Evolutionary conservation across 2,329 filamentous ascomycete species (phyloP).

Genomic region (Hypoxylon sp.): DNA sequence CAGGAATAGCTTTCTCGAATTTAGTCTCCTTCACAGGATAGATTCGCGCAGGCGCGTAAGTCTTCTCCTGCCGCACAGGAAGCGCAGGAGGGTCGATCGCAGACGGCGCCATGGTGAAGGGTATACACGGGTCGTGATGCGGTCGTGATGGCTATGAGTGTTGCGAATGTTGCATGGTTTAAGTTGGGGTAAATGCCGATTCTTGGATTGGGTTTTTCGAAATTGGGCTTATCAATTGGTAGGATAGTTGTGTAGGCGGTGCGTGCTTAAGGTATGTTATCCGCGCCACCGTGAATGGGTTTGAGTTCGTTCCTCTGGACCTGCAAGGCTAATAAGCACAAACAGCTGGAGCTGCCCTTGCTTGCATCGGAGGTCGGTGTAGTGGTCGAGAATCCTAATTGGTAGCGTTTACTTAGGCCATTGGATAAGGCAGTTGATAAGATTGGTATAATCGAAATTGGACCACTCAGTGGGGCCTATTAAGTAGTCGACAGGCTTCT

Average conservation of each 20-base stretch:
- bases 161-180: slow-evolving; percentile 40
- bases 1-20: slow-evolving; percentile 68
- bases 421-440: slow-evolving; percentile 13
- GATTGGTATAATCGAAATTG: neutral
- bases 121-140: slow-evolving; percentile 10
- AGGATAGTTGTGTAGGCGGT: slow-evolving; percentile 3
- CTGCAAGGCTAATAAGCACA: slow-evolving; percentile 36
- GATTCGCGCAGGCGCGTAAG: slow-evolving; percentile 66
- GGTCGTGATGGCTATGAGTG: slow-evolving; percentile 25
- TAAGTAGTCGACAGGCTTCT: neutral
- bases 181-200: slow-evolving; percentile 1
- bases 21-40: slow-evolving; percentile 72
- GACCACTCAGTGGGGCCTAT: neutral
- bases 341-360: slow-evolving; percentile 27
- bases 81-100: slow-evolving; percentile 61
- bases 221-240: slow-evolving; percentile 3
- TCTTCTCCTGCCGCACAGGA: slow-evolving; percentile 58
- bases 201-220: neutral
- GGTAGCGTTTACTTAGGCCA: slow-evolving; percentile 2
- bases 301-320: slow-evolving; percentile 15
- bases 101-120: slow-evolving; percentile 63
- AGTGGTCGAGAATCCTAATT: slow-evolving; percentile 4
- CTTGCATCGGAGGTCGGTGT: slow-evolving; percentile 10
- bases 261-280: too few relatives aligned
- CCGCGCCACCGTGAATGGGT: neutral